phyloP scores from a whole-genome alignment of 352 stramenopile species.

The Pythium pyrilobum region DNA sequence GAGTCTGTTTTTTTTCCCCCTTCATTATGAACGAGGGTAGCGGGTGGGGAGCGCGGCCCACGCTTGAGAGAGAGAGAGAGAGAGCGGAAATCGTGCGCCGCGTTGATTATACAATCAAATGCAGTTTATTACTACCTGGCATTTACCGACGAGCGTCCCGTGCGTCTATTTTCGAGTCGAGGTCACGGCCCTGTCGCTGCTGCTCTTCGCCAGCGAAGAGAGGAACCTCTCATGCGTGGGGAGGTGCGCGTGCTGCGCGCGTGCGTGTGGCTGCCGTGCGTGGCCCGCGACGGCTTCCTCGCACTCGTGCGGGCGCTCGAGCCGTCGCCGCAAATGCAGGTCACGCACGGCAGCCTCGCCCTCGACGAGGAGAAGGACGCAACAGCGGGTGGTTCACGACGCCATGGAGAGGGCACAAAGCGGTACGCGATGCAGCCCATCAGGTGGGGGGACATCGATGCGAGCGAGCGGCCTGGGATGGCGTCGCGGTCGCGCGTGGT shows the following conservation, averaged over 20 bases:
- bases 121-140: no score
- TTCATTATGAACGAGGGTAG: constrained; percentile 6
- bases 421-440: constrained; percentile 2
- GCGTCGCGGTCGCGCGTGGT: neutral
- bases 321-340: neutral
- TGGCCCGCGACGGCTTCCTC: constrained; percentile 31
- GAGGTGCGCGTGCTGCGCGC: constrained; percentile 30
- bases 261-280: constrained; percentile 30
- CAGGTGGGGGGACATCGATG: neutral
- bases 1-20: neutral
- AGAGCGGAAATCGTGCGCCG: no score
- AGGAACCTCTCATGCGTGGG: constrained; percentile 21
- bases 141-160: no score
- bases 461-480: neutral
- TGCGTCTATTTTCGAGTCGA: neutral
- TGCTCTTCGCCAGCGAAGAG: neutral
- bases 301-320: constrained; percentile 34
- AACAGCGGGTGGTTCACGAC: no score
- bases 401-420: no score
- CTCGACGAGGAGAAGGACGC: no score
- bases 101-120: no score
- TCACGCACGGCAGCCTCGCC: neutral
- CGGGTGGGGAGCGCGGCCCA: neutral
- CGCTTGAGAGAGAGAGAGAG: neutral
- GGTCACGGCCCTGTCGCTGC: neutral